A percentile compares a stretch with the other conserved stretches of the same genome.
phyloP scores from a whole-genome alignment of 306 rosid species.

The Prunus fruticosa region DNA sequence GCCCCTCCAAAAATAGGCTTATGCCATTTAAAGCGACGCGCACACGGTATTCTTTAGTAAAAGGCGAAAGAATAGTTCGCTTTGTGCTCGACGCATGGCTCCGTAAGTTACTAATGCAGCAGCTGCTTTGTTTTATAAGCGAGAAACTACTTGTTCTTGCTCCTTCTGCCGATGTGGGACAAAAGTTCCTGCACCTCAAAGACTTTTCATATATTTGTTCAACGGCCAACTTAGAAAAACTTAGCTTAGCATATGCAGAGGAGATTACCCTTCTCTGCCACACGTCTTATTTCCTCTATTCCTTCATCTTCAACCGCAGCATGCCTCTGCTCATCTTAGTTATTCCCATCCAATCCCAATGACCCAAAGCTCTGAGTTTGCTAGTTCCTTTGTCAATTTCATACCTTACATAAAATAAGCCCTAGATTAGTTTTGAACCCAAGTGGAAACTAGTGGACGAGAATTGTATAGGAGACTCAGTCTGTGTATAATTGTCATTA shows the following conservation, averaged over 20 bases:
- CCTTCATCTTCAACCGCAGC: too few species aligned
- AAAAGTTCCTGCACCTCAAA: not conserved
- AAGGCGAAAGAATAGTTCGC: conserved; percentile 67
- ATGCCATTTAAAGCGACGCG: conserved; percentile 26
- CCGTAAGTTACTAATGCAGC: accelerated
- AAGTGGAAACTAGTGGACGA: not conserved
- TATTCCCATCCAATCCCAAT: not conserved
- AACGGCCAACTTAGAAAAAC: not conserved
- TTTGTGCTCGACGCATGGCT: conserved; percentile 29
- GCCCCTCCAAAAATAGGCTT: conserved; percentile 32
- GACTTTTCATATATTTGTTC: not conserved
- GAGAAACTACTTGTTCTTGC: not conserved
- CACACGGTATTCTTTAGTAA: conserved; percentile 67
- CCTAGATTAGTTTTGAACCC: not conserved
- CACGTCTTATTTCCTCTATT: too few species aligned
- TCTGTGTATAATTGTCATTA: not conserved
- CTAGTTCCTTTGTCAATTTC: not conserved
- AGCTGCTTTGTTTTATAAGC: not conserved
- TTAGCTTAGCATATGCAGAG: not conserved
- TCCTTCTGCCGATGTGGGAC: not conserved
- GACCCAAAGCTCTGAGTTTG: not conserved
- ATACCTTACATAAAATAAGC: not conserved
- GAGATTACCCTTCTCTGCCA: too few species aligned
- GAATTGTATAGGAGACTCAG: not conserved
- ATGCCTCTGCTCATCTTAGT: too few species aligned